phyloP scores from a whole-genome alignment of 2,329 filamentous ascomycete genomes.

The Pseudogymnoascus destructans region DNA sequence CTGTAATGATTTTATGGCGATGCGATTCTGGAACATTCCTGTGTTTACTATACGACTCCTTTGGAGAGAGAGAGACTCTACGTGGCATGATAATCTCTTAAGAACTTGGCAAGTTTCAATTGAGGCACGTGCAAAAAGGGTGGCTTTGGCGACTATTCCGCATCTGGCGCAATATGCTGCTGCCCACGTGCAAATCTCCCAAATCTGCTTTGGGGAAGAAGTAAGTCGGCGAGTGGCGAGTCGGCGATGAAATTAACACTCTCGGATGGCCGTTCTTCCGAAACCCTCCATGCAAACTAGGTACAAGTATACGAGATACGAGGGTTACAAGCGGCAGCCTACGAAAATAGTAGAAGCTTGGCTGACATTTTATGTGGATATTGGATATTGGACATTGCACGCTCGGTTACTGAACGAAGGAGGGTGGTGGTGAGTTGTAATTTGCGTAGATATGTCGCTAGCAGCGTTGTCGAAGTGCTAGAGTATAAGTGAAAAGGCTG shows the following conservation, averaged over 20 bases:
- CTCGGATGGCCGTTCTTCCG: background rate
- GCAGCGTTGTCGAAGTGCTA: background rate
- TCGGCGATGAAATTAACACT: background rate
- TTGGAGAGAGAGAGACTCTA: background rate
- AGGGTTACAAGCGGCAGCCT: background rate
- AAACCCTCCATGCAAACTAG: background rate
- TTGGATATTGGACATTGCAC: background rate
- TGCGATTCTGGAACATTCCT: background rate
- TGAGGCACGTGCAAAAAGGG: background rate
- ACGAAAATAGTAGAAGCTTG: background rate
- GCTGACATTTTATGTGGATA: slow-evolving; percentile 1
- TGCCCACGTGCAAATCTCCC: background rate
- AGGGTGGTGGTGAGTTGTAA: background rate
- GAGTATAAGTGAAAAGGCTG: background rate
- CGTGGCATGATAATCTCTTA: background rate
- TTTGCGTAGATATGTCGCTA: background rate
- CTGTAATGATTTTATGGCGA: background rate
- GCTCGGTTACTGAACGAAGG: background rate
- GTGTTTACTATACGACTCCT: background rate
- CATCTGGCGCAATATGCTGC: background rate
- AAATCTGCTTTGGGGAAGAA: background rate
- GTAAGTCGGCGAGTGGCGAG: background rate
- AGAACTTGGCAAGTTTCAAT: background rate
- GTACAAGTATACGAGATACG: background rate
- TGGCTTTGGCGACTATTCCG: background rate